Conservation (phyloP, 805 yeast species). For the Ogataea ganodermae region DNA sequence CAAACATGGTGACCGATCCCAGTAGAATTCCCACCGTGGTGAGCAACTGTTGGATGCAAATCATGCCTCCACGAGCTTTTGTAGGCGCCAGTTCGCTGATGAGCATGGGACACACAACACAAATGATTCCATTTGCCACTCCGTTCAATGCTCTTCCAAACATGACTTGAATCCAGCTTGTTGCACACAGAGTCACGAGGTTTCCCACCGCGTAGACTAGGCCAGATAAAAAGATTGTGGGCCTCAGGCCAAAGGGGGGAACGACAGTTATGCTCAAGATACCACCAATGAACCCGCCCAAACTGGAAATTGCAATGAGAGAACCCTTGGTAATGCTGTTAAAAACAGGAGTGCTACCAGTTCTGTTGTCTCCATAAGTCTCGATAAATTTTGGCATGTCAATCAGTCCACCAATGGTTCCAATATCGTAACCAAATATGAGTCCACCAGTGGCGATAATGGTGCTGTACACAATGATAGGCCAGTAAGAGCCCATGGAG, state of each 20-base stretch:
- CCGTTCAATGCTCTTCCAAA: conserved; percentile 36
- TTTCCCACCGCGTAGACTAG: conserved; percentile 26
- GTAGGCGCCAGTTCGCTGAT: conserved; percentile 39
- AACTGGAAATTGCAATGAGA: conserved; percentile 31
- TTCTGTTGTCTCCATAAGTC: conserved; percentile 27
- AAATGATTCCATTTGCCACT: conserved; percentile 32
- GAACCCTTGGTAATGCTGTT: conserved; percentile 32
- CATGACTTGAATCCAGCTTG: conserved; percentile 28
- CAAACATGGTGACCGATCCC: conserved; percentile 32
- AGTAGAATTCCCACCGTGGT: conserved; percentile 37
- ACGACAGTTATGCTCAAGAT: conserved; percentile 27
- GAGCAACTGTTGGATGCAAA: conserved; percentile 36
- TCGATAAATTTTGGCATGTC: conserved; percentile 31
- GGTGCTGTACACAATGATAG: conserved; percentile 27
- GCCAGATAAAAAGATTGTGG: conserved; percentile 26
- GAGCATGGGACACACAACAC: conserved; percentile 39
- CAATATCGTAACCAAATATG: conserved; percentile 40
- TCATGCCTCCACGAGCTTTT: conserved; percentile 32
- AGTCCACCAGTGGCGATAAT: conserved; percentile 36
- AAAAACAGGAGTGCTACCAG: conserved; percentile 11
- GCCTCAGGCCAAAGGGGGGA: conserved; percentile 30
- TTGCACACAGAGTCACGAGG: conserved; percentile 19
- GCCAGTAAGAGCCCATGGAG: conserved; percentile 22
- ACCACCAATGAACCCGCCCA: conserved; percentile 38
- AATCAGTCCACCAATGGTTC: conserved; percentile 38